A percentile compares a stretch with the other conserved stretches of the same genome.
Evolutionary conservation across 805 yeast genomes (phyloP).

Genomic region (Priceomyces castillae): DNA sequence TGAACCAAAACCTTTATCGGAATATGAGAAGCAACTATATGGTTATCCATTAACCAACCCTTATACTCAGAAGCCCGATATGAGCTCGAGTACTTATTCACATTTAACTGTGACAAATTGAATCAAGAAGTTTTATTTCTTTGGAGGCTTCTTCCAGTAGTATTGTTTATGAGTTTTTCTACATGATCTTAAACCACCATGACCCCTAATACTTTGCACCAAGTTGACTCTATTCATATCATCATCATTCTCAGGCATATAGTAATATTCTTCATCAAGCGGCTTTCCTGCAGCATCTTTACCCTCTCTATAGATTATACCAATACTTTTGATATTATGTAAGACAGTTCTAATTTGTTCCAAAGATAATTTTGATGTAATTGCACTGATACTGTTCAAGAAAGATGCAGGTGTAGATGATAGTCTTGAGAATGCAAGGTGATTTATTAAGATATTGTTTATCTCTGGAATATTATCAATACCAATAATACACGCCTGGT

Average conservation of each 20-base stretch:
- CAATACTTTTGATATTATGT: conserved; percentile 57
- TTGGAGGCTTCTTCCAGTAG: conserved; percentile 61
- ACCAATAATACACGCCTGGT: conserved; percentile 6
- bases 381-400: conserved; percentile 59
- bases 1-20: conserved; percentile 26
- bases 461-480: conserved; percentile 46
- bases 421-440: conserved; percentile 84
- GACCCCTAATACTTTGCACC: conserved; percentile 77
- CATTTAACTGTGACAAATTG: background rate
- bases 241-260: conserved; percentile 76
- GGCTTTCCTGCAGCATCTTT: conserved; percentile 97
- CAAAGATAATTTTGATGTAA: conserved; percentile 45
- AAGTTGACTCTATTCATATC: conserved; percentile 67
- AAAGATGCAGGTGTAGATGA: conserved; percentile 83
- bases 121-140: background rate
- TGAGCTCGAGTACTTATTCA: conserved; percentile 9
- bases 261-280: conserved; percentile 90
- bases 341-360: conserved; percentile 45
- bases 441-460: conserved; percentile 69
- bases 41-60: conserved; percentile 24
- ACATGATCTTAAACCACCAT: conserved; percentile 78
- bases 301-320: conserved; percentile 85
- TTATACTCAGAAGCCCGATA: conserved; percentile 1
- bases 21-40: conserved; percentile 21
- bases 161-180: conserved; percentile 92